Conservation (phyloP, 345 rosid species). For the Bretschneidera sinensis region DNA sequence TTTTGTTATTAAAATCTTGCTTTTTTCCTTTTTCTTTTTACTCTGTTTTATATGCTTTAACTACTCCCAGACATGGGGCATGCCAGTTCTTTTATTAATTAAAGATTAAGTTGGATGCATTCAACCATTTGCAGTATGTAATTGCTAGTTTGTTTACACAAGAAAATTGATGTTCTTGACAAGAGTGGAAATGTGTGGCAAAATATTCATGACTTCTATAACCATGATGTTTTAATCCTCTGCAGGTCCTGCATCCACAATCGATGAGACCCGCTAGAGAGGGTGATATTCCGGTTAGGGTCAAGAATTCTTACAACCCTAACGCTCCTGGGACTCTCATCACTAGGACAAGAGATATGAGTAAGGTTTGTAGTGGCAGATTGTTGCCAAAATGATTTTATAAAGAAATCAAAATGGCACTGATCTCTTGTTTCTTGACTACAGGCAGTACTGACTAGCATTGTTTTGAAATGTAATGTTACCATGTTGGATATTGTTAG, state of each 20-base stretch:
- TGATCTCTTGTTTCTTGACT: constrained; percentile 17
- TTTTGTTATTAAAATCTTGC: background rate
- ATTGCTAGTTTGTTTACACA: background rate
- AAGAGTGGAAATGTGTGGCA: too few relatives aligned
- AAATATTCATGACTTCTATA: background rate
- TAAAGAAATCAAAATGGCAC: constrained; percentile 2
- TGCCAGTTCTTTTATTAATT: background rate
- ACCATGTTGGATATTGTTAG: constrained; percentile 98
- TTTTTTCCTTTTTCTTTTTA: background rate
- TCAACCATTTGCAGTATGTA: background rate
- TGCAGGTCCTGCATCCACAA: constrained; percentile 94
- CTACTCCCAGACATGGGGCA: background rate
- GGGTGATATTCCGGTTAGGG: constrained; percentile 97
- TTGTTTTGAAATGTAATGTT: constrained; percentile 93
- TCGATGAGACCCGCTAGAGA: constrained; percentile 99
- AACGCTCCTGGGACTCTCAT: constrained; percentile 97
- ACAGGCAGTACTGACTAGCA: constrained; percentile 97
- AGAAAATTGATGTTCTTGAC: too few relatives aligned
- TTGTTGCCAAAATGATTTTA: constrained; percentile 1
- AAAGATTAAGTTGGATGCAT: background rate
- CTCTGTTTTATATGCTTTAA: too few relatives aligned
- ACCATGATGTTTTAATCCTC: constrained; percentile 6
- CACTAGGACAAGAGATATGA: constrained; percentile 82
- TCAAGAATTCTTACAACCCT: constrained; percentile 94
- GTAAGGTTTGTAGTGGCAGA: constrained; percentile 51